Base-by-base conservation (phyloP, 352 stramenopile species). In the Pythium sukuiense region DNA sequence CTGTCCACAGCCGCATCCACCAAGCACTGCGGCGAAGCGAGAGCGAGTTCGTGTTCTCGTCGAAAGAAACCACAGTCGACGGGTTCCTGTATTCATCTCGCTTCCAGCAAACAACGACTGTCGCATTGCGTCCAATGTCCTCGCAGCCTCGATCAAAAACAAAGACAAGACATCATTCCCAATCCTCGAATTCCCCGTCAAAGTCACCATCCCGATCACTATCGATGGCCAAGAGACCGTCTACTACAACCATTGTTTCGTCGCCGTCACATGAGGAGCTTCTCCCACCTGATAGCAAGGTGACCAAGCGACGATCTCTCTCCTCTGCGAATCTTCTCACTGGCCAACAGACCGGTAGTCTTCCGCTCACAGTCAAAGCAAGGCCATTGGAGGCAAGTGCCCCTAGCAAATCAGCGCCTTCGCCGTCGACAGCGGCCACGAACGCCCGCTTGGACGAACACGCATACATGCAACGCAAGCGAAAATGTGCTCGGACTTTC, bases 401-500 rank as follows among this genome's bases (percentile, higher is more conserved):
- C 43, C 6, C 43, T 5, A 26, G 16, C 16, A 24, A 24, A 26
- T 20, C 43, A 26, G 43, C 13, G 26, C 16, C 43, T 49, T 27
- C 49, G 0, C 29, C 65, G n/a, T 52, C 52, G 26, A 20, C 66
- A 56, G 53, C 46, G 33, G 27, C 26, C 18, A 8, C 65, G 14
- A 50, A 73, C 6, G 30, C 32, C 11, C 41, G 43, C 1, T 56
- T 75, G 30, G 69, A 79, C 39, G 72, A 73, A 18, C 32, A n/a
- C 14, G 58, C 74, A 24, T 78, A 78, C 49, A 60, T 86, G 8
- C 67, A 80, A 26, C 76, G 81, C 12, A 92, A 92, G 59, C 79
- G 85, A 1, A 76, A 81, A 7, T 93, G 85, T 33, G 85, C 85
- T 8, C 83, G 85, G 29, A 92, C 85, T 0, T 93, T 93, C 60